Evolutionary conservation across 2,329 filamentous ascomycete genomes (phyloP).

Genomic region (Pseudodiploospora longispora): DNA sequence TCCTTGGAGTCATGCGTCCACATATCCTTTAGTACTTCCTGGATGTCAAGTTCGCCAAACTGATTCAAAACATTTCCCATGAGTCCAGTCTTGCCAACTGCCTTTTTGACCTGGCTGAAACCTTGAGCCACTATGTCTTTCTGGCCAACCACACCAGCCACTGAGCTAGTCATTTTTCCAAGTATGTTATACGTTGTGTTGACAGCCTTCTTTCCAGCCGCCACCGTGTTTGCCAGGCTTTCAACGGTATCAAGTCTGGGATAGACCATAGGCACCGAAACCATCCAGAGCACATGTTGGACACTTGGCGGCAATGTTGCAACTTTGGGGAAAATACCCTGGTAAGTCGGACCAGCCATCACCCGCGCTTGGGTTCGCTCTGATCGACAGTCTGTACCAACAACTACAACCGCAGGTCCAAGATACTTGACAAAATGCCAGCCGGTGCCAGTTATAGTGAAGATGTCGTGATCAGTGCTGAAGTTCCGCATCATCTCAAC

Average conservation of each 20-base stretch:
- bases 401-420: constrained; percentile 80
- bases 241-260: constrained; percentile 87
- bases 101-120: constrained; percentile 92
- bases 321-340: constrained; percentile 93
- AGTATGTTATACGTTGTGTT: constrained; percentile 95
- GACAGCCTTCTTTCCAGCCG: constrained; percentile 92
- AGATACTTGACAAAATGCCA: constrained; percentile 99
- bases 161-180: constrained; percentile 88
- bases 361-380: constrained; percentile 87
- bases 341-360: constrained; percentile 92
- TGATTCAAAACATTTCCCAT: constrained; percentile 96
- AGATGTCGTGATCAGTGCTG: constrained; percentile 80
- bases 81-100: constrained; percentile 86
- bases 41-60: constrained; percentile 90
- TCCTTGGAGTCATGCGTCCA: constrained; percentile 99
- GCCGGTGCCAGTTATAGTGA: constrained; percentile 92
- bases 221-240: constrained; percentile 81
- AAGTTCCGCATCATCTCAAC: constrained; percentile 87
- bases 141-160: constrained; percentile 90
- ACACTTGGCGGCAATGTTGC: constrained; percentile 84
- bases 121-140: constrained; percentile 89
- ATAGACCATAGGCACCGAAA: constrained; percentile 85
- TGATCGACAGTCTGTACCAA: constrained; percentile 85
- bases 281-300: constrained; percentile 94
- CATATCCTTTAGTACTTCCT: constrained; percentile 90